These are phyloP conservation scores for Colletotrichum sp. DNA, from an alignment of 2,329 filamentous ascomycete species.

Conservation along the genomic window DNA sequence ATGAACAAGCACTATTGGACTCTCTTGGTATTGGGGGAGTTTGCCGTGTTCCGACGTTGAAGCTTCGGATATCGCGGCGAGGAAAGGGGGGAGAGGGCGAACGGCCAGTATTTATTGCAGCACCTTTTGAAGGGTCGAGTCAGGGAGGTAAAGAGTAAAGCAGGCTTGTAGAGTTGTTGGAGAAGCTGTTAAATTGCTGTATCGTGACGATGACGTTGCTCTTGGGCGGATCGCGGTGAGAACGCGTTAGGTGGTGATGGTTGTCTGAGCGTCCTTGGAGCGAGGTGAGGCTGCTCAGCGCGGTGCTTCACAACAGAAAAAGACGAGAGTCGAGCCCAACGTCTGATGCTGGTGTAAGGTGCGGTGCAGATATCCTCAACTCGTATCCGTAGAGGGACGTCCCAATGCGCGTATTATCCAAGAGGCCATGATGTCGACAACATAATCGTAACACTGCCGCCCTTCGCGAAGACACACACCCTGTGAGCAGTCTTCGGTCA, in stretches of 20 bases:
- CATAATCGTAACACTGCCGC: background rate
- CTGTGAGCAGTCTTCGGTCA: background rate
- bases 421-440: background rate
- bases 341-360: background rate
- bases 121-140: background rate
- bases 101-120: background rate
- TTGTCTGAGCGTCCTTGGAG: background rate
- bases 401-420: background rate
- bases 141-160: background rate
- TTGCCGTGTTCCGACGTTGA: background rate
- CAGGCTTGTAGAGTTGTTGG: too few species aligned
- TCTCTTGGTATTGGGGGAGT: background rate
- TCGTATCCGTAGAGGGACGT: background rate
- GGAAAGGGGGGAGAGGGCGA: background rate
- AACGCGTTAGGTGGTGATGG: background rate
- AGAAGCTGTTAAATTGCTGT: background rate
- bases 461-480: background rate
- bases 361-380: background rate
- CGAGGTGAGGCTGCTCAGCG: background rate
- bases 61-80: background rate
- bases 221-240: background rate
- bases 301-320: background rate
- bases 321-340: fast-evolving
- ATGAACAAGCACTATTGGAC: background rate
- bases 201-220: background rate